A percentile compares a stretch with the other conserved stretches of the same genome.
These are phyloP conservation scores for Vitis hybrid DNA, from an alignment of 177 flowering plant genomes.

Conservation along the genomic window DNA sequence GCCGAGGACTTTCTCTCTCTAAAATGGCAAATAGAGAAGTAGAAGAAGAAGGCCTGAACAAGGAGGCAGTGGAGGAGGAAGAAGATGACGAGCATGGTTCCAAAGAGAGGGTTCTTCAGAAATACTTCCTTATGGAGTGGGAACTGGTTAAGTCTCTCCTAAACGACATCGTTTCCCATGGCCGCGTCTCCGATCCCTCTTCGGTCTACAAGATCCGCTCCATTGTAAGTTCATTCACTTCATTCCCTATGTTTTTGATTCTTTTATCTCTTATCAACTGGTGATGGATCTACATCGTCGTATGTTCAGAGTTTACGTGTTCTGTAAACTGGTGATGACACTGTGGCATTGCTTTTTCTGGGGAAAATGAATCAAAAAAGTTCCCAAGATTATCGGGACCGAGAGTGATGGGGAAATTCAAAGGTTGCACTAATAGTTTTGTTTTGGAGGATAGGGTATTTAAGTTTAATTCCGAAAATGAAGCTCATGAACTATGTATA, in stretches of 20 bases:
- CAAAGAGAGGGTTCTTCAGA: conserved; percentile 64
- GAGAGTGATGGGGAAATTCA: no score
- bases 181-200: conserved; percentile 61
- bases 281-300: background rate
- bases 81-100: conserved; percentile 83
- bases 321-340: no score
- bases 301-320: background rate
- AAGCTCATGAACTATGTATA: no score
- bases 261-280: background rate
- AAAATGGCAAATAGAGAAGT: conserved; percentile 6
- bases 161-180: conserved; percentile 63
- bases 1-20: conserved; percentile 3
- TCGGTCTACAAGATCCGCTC: conserved; percentile 80
- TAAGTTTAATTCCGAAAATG: no score
- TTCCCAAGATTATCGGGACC: no score
- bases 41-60: conserved; percentile 16
- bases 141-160: conserved; percentile 73
- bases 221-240: conserved; percentile 47
- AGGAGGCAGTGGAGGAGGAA: conserved; percentile 17
- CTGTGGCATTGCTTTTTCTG: no score
- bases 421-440: no score
- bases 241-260: background rate
- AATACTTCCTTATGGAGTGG: conserved; percentile 91
- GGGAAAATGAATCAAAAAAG: no score
- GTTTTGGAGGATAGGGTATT: no score